Percentiles rank a stretch among this genome's conserved stretches.
These are phyloP conservation scores for Trifolium repens DNA, from an alignment of 306 rosid species.

Conservation along the genomic window DNA sequence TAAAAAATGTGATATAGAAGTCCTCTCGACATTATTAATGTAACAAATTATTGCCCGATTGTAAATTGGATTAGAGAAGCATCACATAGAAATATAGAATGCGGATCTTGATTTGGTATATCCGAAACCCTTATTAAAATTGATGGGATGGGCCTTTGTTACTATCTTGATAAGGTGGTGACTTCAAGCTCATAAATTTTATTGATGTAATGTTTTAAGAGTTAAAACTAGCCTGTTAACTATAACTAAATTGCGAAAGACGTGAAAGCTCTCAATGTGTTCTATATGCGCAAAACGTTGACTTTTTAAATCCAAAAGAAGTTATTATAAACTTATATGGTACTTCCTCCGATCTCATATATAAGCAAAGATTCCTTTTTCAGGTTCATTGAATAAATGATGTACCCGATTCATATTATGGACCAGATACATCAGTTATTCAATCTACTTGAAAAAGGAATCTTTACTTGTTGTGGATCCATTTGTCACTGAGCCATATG, in stretches of 20 bases:
- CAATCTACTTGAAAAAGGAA: too few relatives aligned
- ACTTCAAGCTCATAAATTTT: not conserved
- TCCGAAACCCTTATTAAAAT: not conserved
- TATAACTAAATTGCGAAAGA: too few relatives aligned
- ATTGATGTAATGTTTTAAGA: not conserved
- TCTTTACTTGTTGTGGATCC: not conserved
- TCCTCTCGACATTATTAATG: not conserved
- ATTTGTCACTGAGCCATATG: slow-evolving; percentile 32
- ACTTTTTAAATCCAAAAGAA: not conserved
- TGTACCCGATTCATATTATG: too few relatives aligned
- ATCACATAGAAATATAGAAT: slow-evolving; percentile 24
- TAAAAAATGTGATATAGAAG: not conserved
- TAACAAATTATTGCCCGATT: not conserved
- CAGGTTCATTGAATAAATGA: too few relatives aligned
- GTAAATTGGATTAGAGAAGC: slow-evolving; percentile 22
- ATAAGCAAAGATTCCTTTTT: too few relatives aligned
- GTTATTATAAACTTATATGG: too few relatives aligned
- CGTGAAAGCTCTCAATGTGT: too few relatives aligned
- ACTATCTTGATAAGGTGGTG: not conserved
- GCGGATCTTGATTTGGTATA: slow-evolving; percentile 25
- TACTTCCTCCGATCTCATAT: too few relatives aligned
- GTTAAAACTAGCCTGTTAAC: slow-evolving; percentile 4
- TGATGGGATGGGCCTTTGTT: not conserved
- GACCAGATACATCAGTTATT: too few relatives aligned
- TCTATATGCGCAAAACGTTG: not conserved